Base-by-base conservation (phyloP, 495 filamentous ascomycete species). In the Aspergillus coremiiformis region DNA sequence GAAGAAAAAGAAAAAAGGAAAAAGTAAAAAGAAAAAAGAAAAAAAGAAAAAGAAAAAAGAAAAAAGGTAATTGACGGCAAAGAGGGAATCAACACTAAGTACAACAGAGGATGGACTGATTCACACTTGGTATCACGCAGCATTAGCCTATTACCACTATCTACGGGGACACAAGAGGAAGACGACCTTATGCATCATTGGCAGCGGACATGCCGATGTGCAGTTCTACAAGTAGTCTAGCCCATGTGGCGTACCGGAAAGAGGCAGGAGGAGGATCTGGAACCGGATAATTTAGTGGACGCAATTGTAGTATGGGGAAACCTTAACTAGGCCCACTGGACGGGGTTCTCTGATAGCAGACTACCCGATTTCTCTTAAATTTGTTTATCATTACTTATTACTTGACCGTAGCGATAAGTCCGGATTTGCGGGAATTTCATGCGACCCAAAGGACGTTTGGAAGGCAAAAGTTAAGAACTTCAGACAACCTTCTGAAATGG, bases 401-500 rank as follows among this genome's bases (percentile, higher is more conserved):
- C 44, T 35, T 47, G 44, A 47, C 27, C 27, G 44, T n/a, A 47
- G 20, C 32, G 44, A 47, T 47, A 47, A 47, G 44, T 47, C n/a
- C 43, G 44, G 29, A 30, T 30, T 29, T 29, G 44, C 44, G 44
- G 44, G 44, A 47, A 30, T 33, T 47, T 33, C 29, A 33, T 33
- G 44, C 44, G 27, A 47, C 44, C 44, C 44, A 46, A 29, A n/a
- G 32, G 12, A 19, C 24, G 3, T 35, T 35, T 30, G 27, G 27
- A 30, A 30, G 27, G 8, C 7, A 30, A 30, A 11, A 30, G 27
- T n/a, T n/a, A n/a, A n/a, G n/a, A n/a, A n/a, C n/a, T n/a, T n/a
- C n/a, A n/a, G n/a, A n/a, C n/a, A n/a, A n/a, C n/a, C n/a, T n/a
- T n/a, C n/a, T 27, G 24, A 27, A 27, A 4, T 27, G 24, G 37